phyloP scores from a whole-genome alignment of 1,284 basidiomycete genomes.

The Microbotryomycetes sp. region DNA sequence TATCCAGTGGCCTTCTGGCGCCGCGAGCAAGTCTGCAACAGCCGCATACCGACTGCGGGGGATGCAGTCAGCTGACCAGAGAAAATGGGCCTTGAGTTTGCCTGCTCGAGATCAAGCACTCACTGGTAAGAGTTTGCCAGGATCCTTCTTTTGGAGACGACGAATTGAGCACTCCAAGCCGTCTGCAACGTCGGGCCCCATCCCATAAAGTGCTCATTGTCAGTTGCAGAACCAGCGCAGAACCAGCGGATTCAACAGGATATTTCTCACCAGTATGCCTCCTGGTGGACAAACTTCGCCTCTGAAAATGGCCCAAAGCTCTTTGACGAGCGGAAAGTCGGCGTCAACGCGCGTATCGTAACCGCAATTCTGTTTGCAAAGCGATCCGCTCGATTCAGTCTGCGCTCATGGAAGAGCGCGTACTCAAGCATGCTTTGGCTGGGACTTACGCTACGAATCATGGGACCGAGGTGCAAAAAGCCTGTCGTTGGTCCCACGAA shows the following conservation, averaged over 20 bases:
- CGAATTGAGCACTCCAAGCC: constrained; percentile 28
- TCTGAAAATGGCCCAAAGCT: constrained; percentile 31
- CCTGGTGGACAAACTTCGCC: constrained; percentile 29
- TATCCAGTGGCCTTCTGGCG: constrained; percentile 31
- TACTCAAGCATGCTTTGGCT: neutral
- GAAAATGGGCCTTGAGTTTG: too few relatives aligned
- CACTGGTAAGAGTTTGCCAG: constrained; percentile 28
- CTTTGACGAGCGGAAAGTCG: constrained; percentile 7
- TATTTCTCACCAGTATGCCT: constrained; percentile 17
- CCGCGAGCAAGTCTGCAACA: constrained; percentile 22
- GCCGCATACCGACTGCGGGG: constrained; percentile 18
- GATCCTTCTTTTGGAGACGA: constrained; percentile 29
- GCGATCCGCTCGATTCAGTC: too few relatives aligned
- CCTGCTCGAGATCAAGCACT: too few relatives aligned
- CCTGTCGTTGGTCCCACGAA: constrained; percentile 33
- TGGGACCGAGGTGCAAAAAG: constrained; percentile 33
- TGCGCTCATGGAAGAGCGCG: constrained; percentile 3
- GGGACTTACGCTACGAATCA: constrained; percentile 10
- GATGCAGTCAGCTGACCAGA: too few relatives aligned
- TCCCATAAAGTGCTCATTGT: too few relatives aligned
- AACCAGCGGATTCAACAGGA: neutral
- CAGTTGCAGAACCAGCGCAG: too few relatives aligned
- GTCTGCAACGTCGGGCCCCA: neutral
- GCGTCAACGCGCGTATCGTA: constrained; percentile 11
- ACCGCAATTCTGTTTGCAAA: constrained; percentile 13